Conservation (phyloP, 2,329 filamentous ascomycete species). For the Xylariaceae sp. region DNA sequence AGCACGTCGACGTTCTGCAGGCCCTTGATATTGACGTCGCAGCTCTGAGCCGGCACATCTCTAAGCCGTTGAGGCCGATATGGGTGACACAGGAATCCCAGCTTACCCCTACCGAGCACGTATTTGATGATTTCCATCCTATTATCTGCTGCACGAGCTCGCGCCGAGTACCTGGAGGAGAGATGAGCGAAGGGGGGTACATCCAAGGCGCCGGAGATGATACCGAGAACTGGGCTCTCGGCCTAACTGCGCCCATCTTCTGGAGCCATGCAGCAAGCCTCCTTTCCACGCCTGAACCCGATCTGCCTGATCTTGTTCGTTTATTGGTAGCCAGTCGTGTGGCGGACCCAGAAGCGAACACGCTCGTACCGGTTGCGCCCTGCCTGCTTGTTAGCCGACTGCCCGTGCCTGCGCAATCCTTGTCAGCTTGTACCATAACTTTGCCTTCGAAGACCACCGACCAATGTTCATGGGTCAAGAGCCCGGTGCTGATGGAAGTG, state of each 20-base stretch:
- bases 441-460: slow-evolving; percentile 52
- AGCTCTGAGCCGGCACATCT: slow-evolving; percentile 60
- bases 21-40: slow-evolving; percentile 66
- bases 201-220: slow-evolving; percentile 94
- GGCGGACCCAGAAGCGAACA: slow-evolving; percentile 43
- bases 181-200: slow-evolving; percentile 75
- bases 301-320: slow-evolving; percentile 59
- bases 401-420: slow-evolving; percentile 18
- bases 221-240: slow-evolving; percentile 88
- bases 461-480: slow-evolving; percentile 49
- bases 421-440: slow-evolving; percentile 48
- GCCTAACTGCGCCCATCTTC: slow-evolving; percentile 78
- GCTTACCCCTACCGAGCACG: slow-evolving; percentile 44
- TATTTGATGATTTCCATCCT: slow-evolving; percentile 68
- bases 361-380: slow-evolving; percentile 43
- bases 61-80: slow-evolving; percentile 75
- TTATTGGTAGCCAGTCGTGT: slow-evolving; percentile 46
- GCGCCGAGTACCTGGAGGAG: slow-evolving; percentile 69
- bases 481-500: slow-evolving; percentile 56
- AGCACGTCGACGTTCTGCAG: slow-evolving; percentile 57
- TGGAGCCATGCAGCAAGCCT: slow-evolving; percentile 72
- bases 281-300: slow-evolving; percentile 68
- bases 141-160: slow-evolving; percentile 89
- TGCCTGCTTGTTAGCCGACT: slow-evolving; percentile 38
- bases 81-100: slow-evolving; percentile 79